Conservation (phyloP, 1,284 basidiomycete species). For the Malassezia dermatis region DNA sequence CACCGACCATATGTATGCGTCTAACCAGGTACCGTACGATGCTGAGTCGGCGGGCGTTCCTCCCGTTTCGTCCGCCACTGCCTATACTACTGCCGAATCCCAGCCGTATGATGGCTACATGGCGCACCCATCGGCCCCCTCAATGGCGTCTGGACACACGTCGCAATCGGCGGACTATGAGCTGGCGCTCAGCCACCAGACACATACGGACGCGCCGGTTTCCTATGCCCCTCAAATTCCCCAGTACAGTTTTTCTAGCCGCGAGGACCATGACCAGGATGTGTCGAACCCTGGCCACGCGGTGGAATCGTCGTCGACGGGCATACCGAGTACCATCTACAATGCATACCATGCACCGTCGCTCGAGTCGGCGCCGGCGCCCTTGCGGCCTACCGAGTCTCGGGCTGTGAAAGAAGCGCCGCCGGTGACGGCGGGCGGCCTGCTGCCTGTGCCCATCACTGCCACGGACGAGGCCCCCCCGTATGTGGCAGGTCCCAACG, state of each 20-base stretch:
- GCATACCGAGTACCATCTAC: background rate
- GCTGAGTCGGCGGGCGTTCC: background rate
- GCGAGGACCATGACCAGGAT: background rate
- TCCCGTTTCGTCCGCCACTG: background rate
- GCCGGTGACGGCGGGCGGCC: background rate
- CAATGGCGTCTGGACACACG: slow-evolving; percentile 1
- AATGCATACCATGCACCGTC: background rate
- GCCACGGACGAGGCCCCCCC: background rate
- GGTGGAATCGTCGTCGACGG: background rate
- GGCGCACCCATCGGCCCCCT: background rate
- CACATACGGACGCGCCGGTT: background rate
- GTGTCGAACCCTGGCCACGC: background rate
- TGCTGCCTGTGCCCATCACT: background rate
- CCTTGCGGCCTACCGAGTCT: background rate
- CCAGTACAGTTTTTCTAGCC: background rate
- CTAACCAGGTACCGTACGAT: slow-evolving; percentile 1
- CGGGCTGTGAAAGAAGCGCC: background rate
- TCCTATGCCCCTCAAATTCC: background rate
- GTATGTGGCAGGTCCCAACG: slow-evolving; percentile 2
- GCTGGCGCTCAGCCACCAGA: background rate
- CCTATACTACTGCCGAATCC: background rate
- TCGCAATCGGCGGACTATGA: slow-evolving; percentile 10
- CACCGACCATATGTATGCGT: slow-evolving; percentile 1
- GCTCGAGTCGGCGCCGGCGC: background rate
- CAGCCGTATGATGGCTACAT: background rate